phyloP scores from a whole-genome alignment of 202 grass and related monocot species.

The Zizania palustris region DNA sequence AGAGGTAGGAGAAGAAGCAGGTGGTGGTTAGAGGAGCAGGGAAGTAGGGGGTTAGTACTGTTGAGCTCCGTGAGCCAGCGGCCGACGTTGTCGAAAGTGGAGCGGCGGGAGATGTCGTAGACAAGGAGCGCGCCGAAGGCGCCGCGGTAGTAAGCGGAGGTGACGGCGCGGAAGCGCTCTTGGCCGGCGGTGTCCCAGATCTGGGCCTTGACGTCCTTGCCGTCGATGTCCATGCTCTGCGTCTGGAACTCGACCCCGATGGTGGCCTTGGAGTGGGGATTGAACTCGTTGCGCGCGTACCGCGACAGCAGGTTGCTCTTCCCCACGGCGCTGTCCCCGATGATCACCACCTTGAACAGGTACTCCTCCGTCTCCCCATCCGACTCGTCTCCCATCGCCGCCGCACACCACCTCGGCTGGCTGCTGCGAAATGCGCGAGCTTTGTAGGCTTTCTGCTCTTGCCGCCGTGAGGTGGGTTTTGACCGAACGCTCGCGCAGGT shows the following conservation, averaged over 20 bases:
- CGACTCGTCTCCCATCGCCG: constrained; percentile 63
- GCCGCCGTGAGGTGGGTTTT: constrained; percentile 40
- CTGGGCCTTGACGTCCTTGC: constrained; percentile 99
- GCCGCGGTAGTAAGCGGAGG: constrained; percentile 93
- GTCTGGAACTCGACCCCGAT: constrained; percentile 99
- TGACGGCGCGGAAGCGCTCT: constrained; percentile 94
- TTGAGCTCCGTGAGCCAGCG: constrained; percentile 96
- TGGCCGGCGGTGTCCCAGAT: constrained; percentile 99
- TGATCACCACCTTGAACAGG: constrained; percentile 97
- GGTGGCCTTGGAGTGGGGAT: constrained; percentile 93
- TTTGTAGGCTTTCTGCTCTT: constrained; percentile 12
- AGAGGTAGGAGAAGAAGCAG: not conserved
- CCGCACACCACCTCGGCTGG: not conserved
- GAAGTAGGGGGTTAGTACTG: constrained; percentile 46
- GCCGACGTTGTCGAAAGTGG: constrained; percentile 82
- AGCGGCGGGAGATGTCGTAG: constrained; percentile 91
- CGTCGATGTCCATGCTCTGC: constrained; percentile 82
- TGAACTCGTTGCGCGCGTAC: constrained; percentile 96
- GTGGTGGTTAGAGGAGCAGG: not conserved
- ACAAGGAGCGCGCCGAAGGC: constrained; percentile 91
- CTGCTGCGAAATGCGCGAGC: constrained; percentile 26
- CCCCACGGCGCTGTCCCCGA: constrained; percentile 93
- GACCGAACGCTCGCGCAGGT: constrained; percentile 28
- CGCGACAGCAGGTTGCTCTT: constrained; percentile 94
- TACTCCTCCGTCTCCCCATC: constrained; percentile 94